phyloP scores from a whole-genome alignment of 2,329 filamentous ascomycete species.

The Cordyceps cateniannulata region DNA sequence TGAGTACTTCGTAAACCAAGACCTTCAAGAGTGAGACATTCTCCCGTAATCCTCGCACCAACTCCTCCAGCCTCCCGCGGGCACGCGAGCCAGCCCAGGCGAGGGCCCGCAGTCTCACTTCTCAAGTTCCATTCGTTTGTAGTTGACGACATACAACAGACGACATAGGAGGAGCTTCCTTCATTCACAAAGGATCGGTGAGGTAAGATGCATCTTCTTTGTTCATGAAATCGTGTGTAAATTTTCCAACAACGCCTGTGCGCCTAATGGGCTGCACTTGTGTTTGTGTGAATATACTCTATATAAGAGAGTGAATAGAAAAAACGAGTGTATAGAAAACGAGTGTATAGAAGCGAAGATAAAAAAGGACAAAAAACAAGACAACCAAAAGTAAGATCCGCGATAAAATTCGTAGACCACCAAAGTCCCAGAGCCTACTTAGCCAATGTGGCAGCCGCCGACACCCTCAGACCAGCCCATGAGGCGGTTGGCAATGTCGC shows the following conservation, averaged over 20 bases:
- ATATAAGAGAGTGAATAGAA: too few relatives aligned
- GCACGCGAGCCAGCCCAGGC: background rate
- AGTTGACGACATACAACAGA: background rate
- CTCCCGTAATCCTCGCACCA: background rate
- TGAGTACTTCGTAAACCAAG: background rate
- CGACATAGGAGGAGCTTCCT: background rate
- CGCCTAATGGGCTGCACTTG: too few relatives aligned
- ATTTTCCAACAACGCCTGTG: too few relatives aligned
- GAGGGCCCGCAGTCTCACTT: background rate
- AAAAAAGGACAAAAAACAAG: background rate
- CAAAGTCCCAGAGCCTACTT: background rate
- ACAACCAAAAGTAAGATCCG: background rate
- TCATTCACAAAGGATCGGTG: too few relatives aligned
- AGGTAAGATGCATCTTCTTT: too few relatives aligned
- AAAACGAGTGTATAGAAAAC: background rate
- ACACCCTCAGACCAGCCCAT: conserved; percentile 5
- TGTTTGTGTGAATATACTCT: too few relatives aligned
- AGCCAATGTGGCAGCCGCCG: conserved; percentile 3
- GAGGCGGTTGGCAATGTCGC: conserved; percentile 35
- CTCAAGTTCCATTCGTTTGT: background rate
- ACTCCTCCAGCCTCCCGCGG: background rate
- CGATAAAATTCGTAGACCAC: background rate
- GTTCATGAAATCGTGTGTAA: too few relatives aligned
- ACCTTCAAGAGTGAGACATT: background rate
- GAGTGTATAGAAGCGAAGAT: conserved; percentile 1